phyloP scores from a whole-genome alignment of 495 filamentous ascomycete genomes.

The Penicillium verhagenii region DNA sequence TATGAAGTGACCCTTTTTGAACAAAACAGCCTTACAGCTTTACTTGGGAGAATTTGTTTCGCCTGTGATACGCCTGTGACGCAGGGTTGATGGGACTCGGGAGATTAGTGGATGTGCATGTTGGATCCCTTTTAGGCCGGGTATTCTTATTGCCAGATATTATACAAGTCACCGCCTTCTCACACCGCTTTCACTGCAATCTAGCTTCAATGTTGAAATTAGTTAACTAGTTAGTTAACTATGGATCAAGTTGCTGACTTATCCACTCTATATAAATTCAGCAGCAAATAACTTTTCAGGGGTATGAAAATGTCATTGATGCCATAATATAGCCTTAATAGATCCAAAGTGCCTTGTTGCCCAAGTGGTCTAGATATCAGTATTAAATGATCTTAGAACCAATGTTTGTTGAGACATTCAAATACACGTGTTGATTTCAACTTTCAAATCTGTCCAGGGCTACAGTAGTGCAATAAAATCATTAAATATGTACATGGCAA shows the following conservation, averaged over 20 bases:
- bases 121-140: conserved; percentile 28
- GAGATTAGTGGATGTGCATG: conserved; percentile 23
- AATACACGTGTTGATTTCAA: too few relatives aligned
- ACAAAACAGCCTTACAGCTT: neutral
- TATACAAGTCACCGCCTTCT: conserved; percentile 4
- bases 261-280: too few relatives aligned
- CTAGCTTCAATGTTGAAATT: neutral
- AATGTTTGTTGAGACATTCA: too few relatives aligned
- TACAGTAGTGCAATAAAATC: too few relatives aligned
- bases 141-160: conserved; percentile 22
- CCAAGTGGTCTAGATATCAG: too few relatives aligned
- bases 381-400: too few relatives aligned
- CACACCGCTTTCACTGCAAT: conserved; percentile 3
- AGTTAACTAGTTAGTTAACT: neutral
- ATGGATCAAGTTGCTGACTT: conserved; percentile 5
- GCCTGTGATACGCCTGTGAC: neutral
- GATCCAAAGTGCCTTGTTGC: too few relatives aligned
- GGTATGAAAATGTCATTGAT: too few relatives aligned
- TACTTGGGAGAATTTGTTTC: neutral
- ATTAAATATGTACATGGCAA: too few relatives aligned
- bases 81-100: conserved; percentile 12
- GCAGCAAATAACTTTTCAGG: too few relatives aligned
- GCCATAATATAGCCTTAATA: too few relatives aligned
- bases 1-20: neutral
- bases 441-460: too few relatives aligned